Percentiles rank a stretch among this genome's conserved stretches.
Evolutionary conservation across 2,329 filamentous ascomycete genomes (phyloP).

Genomic region (Coleophoma eucalyptorum): DNA sequence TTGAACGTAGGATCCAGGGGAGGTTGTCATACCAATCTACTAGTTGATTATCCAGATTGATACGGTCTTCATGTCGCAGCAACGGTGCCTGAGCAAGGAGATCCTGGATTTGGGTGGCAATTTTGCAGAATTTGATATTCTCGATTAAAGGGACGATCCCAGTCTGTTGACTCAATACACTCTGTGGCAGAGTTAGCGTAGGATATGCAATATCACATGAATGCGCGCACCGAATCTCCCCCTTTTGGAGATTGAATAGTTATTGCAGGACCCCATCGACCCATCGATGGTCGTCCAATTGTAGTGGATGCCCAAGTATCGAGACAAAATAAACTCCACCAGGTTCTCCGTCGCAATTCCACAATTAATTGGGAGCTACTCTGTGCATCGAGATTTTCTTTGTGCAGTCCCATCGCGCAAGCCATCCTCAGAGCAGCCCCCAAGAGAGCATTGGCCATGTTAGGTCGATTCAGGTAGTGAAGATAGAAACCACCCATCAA

Average conservation of each 20-base stretch:
- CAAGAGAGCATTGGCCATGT: conserved; percentile 71
- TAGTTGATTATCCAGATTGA: conserved; percentile 63
- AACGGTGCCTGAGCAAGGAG: conserved; percentile 66
- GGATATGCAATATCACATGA: too few species aligned
- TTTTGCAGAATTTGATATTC: conserved; percentile 76
- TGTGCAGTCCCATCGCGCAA: conserved; percentile 68
- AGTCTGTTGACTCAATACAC: conserved; percentile 54
- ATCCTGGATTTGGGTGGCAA: conserved; percentile 75
- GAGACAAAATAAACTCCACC: conserved; percentile 72
- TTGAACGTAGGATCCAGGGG: conserved; percentile 60
- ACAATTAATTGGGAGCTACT: conserved; percentile 33
- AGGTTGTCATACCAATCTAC: conserved; percentile 70
- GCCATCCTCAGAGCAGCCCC: conserved; percentile 71
- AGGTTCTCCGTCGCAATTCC: conserved; percentile 63
- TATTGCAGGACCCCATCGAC: conserved; percentile 63
- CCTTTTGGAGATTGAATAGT: conserved; percentile 58
- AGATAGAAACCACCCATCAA: conserved; percentile 74
- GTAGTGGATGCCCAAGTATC: conserved; percentile 73
- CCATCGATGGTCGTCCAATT: conserved; percentile 66
- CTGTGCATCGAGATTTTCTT: conserved; percentile 45
- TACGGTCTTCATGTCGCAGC: conserved; percentile 62
- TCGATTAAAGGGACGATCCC: conserved; percentile 69
- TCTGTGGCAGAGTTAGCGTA: conserved; percentile 7
- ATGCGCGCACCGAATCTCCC: too few species aligned
- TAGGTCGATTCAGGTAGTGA: conserved; percentile 74